Percentiles rank a stretch among this genome's conserved stretches.
Conservation (phyloP, 176 grass and related monocot species). For the Panicum miliaceum region DNA sequence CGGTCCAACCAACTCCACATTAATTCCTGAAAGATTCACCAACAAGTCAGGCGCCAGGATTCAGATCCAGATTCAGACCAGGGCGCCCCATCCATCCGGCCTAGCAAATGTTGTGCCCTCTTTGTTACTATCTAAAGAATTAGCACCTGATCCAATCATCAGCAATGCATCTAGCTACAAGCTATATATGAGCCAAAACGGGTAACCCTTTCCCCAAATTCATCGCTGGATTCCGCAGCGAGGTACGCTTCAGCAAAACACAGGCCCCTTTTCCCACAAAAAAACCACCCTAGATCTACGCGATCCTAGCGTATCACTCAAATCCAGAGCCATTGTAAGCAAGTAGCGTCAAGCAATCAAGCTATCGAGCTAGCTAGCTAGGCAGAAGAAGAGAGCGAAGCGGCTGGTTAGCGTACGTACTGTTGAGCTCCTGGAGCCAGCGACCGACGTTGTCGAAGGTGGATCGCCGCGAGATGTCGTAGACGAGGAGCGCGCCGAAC, state of each 20-base stretch:
- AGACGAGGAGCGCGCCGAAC: conserved; percentile 69
- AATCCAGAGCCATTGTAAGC: not conserved
- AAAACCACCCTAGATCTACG: conserved; percentile 39
- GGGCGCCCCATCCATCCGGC: not conserved
- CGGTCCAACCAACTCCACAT: conserved; percentile 31
- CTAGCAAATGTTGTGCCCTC: not conserved
- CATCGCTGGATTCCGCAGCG: not conserved
- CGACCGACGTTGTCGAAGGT: conserved; percentile 66
- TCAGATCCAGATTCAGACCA: conserved; percentile 60
- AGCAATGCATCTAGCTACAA: conserved; percentile 19
- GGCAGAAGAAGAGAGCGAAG: not conserved
- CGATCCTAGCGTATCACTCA: conserved; percentile 8
- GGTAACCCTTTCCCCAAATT: not conserved
- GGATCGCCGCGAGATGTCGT: conserved; percentile 63
- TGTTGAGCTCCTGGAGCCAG: conserved; percentile 70
- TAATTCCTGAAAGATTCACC: conserved; percentile 29
- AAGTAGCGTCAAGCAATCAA: conserved; percentile 9
- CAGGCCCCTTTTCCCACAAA: conserved; percentile 14
- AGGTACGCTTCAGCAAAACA: not conserved
- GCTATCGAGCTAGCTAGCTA: not conserved
- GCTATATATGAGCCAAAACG: not conserved
- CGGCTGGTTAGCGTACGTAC: not conserved
- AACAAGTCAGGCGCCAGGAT: conserved; percentile 34
- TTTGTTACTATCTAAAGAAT: conserved; percentile 9
- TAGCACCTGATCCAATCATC: conserved; percentile 26